Percentiles rank a stretch among this genome's conserved stretches.
Evolutionary conservation across 2,329 filamentous ascomycete species (phyloP).

Genomic region (Exophiala mesophila): DNA sequence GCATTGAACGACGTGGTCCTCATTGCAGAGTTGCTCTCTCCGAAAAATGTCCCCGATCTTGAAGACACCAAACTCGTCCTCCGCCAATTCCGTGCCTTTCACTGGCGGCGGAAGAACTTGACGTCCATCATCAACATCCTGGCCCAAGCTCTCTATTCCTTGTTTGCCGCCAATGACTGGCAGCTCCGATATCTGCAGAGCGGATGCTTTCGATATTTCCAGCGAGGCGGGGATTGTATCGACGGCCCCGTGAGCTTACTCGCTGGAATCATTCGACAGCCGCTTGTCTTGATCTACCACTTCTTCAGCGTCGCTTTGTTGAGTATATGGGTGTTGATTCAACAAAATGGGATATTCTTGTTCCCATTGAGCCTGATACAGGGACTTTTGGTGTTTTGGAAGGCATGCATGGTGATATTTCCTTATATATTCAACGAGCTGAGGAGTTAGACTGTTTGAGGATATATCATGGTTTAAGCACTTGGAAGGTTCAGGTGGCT

Average conservation of each 20-base stretch:
- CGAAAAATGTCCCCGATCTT: conserved; percentile 63
- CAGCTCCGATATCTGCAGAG: conserved; percentile 73
- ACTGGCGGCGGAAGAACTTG: conserved; percentile 79
- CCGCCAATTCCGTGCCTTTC: conserved; percentile 67
- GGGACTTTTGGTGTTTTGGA: conserved; percentile 68
- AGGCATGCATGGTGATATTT: conserved; percentile 74
- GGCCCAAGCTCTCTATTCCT: conserved; percentile 84
- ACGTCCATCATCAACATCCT: conserved; percentile 94
- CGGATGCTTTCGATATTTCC: conserved; percentile 92
- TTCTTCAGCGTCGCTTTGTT: conserved; percentile 93
- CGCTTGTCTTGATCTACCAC: conserved; percentile 76
- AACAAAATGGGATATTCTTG: conserved; percentile 49
- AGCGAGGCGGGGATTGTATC: conserved; percentile 64
- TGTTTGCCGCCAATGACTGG: conserved; percentile 76
- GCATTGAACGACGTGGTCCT: conserved; percentile 88
- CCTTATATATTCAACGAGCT: conserved; percentile 73
- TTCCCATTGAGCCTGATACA: conserved; percentile 62
- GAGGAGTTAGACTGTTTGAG: too few species aligned
- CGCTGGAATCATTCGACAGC: conserved; percentile 72
- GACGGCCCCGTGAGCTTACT: conserved; percentile 77
- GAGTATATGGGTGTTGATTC: conserved; percentile 67
- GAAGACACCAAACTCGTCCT: conserved; percentile 62
- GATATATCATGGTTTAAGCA: not conserved
- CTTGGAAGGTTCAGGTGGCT: too few species aligned
- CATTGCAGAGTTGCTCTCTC: conserved; percentile 68